Conservation (phyloP, 2,329 filamentous ascomycete species). For the Pyricularia pennisetigena region DNA sequence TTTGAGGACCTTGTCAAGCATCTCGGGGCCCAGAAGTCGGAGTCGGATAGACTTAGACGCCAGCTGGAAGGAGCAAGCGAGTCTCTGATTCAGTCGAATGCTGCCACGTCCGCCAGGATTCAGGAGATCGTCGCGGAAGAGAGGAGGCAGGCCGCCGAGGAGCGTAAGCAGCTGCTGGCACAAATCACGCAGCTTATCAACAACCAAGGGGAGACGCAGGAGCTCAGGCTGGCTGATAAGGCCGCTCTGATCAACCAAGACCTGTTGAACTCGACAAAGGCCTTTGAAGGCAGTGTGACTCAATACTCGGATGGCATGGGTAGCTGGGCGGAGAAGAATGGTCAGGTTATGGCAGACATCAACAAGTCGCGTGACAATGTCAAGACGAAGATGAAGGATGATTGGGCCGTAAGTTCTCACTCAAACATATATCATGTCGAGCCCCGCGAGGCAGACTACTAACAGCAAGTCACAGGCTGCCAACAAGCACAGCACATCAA, state of each 20-base stretch:
- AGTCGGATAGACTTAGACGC: constrained; percentile 62
- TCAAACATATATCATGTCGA: background rate
- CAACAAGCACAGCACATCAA: constrained; percentile 70
- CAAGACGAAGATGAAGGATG: constrained; percentile 73
- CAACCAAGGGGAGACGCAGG: constrained; percentile 63
- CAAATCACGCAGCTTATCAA: constrained; percentile 74
- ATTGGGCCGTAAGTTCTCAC: constrained; percentile 63
- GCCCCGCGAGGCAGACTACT: background rate
- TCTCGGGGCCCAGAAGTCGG: constrained; percentile 64
- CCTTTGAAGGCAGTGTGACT: constrained; percentile 54
- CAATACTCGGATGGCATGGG: constrained; percentile 65
- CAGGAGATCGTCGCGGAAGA: constrained; percentile 68
- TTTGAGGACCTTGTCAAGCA: constrained; percentile 75
- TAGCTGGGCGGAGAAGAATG: constrained; percentile 61
- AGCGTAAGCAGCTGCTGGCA: constrained; percentile 62
- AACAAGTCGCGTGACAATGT: constrained; percentile 65
- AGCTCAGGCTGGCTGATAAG: constrained; percentile 56
- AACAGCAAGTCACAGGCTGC: constrained; percentile 40
- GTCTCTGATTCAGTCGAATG: constrained; percentile 58
- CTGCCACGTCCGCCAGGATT: constrained; percentile 54
- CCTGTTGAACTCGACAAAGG: constrained; percentile 52
- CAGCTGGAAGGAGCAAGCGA: constrained; percentile 64
- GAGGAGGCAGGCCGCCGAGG: constrained; percentile 58
- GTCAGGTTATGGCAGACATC: constrained; percentile 59
- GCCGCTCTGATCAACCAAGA: constrained; percentile 53